Conservation (phyloP, 148 eudicot species). For the Mesembryanthemum crystallinum region DNA sequence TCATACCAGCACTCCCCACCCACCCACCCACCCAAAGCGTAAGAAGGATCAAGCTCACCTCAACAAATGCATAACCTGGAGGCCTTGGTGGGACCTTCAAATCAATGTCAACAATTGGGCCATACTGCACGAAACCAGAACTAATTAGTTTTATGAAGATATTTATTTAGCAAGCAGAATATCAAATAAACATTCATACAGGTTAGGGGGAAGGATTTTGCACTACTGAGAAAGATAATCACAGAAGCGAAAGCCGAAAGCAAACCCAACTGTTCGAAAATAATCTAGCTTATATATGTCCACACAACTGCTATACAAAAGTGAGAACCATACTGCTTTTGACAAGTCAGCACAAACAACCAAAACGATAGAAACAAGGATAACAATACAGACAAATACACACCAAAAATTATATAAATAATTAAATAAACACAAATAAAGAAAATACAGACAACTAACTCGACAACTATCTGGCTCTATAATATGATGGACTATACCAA, state of each 20-base stretch:
- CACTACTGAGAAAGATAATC: not conserved
- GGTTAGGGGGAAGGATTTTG: no score
- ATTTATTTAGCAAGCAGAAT: not conserved
- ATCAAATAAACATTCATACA: not conserved
- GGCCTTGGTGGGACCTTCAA: conserved; percentile 84
- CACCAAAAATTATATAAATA: no score
- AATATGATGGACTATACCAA: no score
- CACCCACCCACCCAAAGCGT: not conserved
- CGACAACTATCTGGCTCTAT: no score
- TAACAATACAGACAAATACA: no score
- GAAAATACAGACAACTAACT: no score
- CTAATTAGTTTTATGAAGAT: not conserved
- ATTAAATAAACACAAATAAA: no score
- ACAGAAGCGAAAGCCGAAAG: not conserved
- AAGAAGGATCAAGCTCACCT: conserved; percentile 45
- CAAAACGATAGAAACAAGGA: no score
- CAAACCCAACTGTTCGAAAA: not conserved
- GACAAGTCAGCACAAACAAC: not conserved
- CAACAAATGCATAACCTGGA: conserved; percentile 92
- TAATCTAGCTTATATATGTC: no score
- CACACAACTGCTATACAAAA: no score
- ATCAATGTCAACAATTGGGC: conserved; percentile 75
- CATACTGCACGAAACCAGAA: conserved; percentile 60
- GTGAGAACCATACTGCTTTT: not conserved
- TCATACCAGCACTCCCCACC: not conserved